Evolutionary conservation across 495 filamentous ascomycete genomes (phyloP).

Genomic region (Aspergillus nanangensis): DNA sequence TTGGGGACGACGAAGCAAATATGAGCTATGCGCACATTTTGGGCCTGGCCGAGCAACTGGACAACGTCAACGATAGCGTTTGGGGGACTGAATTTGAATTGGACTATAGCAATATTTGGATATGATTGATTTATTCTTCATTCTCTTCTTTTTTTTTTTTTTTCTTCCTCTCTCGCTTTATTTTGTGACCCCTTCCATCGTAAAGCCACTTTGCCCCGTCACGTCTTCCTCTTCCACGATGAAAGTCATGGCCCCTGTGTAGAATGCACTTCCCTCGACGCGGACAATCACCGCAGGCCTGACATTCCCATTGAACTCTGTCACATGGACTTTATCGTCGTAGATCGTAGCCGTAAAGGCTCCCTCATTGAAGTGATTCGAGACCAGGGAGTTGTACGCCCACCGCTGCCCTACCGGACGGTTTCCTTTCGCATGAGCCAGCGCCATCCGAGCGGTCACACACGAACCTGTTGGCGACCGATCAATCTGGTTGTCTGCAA

Average conservation of each 20-base stretch:
- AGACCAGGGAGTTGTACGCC: slow-evolving; percentile 26
- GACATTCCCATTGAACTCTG: background rate
- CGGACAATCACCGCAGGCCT: slow-evolving; percentile 8
- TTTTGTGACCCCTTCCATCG: slow-evolving; percentile 2
- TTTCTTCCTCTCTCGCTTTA: no score
- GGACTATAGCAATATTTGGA: slow-evolving; percentile 1
- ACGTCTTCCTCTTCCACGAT: slow-evolving; percentile 11
- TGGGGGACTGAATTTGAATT: slow-evolving; percentile 1
- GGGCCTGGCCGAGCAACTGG: slow-evolving; percentile 2
- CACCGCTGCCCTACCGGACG: slow-evolving; percentile 11
- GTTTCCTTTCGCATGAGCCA: slow-evolving; percentile 15
- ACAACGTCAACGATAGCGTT: background rate
- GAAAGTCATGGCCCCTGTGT: slow-evolving; percentile 13
- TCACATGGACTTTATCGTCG: background rate
- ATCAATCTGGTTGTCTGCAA: slow-evolving; percentile 22
- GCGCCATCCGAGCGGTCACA: slow-evolving; percentile 15
- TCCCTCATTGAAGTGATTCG: slow-evolving; percentile 15
- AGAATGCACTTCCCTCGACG: slow-evolving; percentile 14
- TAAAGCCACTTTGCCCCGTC: slow-evolving; percentile 8
- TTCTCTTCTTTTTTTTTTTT: no score
- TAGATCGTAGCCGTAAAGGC: slow-evolving; percentile 13
- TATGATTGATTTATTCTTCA: no score
- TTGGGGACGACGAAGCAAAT: background rate
- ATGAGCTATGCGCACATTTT: slow-evolving; percentile 3
- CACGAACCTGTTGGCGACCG: slow-evolving; percentile 24